A percentile compares a stretch with the other conserved stretches of the same genome.
Evolutionary conservation across 1,139 yeast species (phyloP).

Genomic region (Lodderomyces theae): DNA sequence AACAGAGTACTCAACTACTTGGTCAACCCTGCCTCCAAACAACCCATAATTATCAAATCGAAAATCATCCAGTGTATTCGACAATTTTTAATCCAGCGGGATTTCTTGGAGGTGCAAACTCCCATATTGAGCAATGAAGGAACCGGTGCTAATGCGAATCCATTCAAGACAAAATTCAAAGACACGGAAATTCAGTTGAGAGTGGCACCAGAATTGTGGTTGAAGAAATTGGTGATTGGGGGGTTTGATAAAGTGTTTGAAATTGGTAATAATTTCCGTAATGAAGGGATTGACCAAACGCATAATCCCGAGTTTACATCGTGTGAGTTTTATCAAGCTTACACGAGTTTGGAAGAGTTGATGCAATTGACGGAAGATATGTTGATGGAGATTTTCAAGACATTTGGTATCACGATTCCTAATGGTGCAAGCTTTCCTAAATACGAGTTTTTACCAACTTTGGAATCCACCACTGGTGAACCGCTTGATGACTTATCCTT

Average conservation of each 20-base stretch:
- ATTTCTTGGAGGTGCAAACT: constrained; percentile 81
- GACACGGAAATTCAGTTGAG: constrained; percentile 52
- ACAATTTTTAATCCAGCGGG: constrained; percentile 49
- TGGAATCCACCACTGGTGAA: constrained; percentile 46
- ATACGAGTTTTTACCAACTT: constrained; percentile 60
- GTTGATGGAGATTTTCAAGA: constrained; percentile 36
- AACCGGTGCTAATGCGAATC: constrained; percentile 89
- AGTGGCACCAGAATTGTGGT: constrained; percentile 95
- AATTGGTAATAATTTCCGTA: constrained; percentile 80
- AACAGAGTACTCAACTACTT: constrained; percentile 76
- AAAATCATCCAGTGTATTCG: constrained; percentile 55
- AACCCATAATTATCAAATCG: constrained; percentile 54
- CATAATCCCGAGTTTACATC: constrained; percentile 96
- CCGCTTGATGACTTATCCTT: constrained; percentile 43
- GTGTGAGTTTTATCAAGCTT: constrained; percentile 89
- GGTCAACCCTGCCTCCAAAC: constrained; percentile 50
- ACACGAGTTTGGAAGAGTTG: constrained; percentile 65
- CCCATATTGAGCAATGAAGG: constrained; percentile 72
- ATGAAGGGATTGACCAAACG: constrained; percentile 89
- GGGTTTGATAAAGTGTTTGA: constrained; percentile 89
- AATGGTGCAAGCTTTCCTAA: constrained; percentile 21
- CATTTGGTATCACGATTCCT: constrained; percentile 13
- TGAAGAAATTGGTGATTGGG: constrained; percentile 73
- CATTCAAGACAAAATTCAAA: constrained; percentile 65
- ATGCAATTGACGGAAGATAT: constrained; percentile 63